Percentiles rank a stretch among this genome's conserved stretches.
Conservation (phyloP, 2,329 filamentous ascomycete genomes). For the Aurifilum marmelostoma region DNA sequence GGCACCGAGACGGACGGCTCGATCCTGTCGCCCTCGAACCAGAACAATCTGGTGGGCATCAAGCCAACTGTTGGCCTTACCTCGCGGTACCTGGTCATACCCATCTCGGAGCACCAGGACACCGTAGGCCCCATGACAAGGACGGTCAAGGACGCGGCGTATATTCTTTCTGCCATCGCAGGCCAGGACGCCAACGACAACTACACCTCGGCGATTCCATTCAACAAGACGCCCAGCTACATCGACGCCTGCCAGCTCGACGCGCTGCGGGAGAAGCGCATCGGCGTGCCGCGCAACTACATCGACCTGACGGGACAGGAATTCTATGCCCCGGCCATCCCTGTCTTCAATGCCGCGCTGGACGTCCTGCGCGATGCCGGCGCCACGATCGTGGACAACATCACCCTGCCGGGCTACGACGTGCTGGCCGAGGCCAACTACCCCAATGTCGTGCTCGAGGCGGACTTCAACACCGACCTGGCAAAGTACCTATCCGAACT, state of each 20-base stretch:
- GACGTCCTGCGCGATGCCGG: slow-evolving; percentile 56
- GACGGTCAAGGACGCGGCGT: slow-evolving; percentile 58
- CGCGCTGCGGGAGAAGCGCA: slow-evolving; percentile 58
- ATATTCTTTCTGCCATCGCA: slow-evolving; percentile 65
- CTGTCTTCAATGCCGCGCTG: slow-evolving; percentile 60
- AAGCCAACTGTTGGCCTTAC: slow-evolving; percentile 68
- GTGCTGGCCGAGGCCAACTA: slow-evolving; percentile 39
- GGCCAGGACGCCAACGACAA: slow-evolving; percentile 59
- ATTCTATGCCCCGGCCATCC: slow-evolving; percentile 43
- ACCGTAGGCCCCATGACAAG: slow-evolving; percentile 54
- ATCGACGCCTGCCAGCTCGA: slow-evolving; percentile 58
- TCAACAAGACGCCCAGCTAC: slow-evolving; percentile 58
- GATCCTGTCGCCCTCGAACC: slow-evolving; percentile 17
- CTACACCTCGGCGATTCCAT: slow-evolving; percentile 65
- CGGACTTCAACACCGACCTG: slow-evolving; percentile 61
- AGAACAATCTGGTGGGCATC: slow-evolving; percentile 38
- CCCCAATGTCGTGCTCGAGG: slow-evolving; percentile 51
- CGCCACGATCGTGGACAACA: slow-evolving; percentile 54
- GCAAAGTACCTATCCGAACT: slow-evolving; percentile 59
- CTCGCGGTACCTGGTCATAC: slow-evolving; percentile 63
- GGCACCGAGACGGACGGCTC: slow-evolving; percentile 24
- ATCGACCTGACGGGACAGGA: slow-evolving; percentile 41
- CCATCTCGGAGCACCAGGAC: slow-evolving; percentile 65
- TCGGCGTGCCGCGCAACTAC: slow-evolving; percentile 66
- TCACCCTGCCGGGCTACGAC: slow-evolving; percentile 59